Evolutionary conservation across 1,139 yeast genomes (phyloP).

Genomic region (Magnusiomyces ingens): DNA sequence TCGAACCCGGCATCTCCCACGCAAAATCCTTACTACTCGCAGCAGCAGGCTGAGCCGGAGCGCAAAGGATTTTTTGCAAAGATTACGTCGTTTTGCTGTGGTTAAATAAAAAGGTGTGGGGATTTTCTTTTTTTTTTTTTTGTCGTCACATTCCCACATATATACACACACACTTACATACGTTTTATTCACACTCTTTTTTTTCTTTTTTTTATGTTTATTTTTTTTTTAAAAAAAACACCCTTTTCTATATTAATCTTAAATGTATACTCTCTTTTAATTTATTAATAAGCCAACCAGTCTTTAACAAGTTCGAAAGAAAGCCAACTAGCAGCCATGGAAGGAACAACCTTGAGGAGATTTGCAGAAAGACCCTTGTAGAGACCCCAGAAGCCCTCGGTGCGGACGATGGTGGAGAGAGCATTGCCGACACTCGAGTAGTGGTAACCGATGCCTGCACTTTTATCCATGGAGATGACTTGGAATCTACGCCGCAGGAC

Average conservation of each 20-base stretch:
- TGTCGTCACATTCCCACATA: constrained; percentile 1
- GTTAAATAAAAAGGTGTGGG: constrained; percentile 17
- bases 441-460: constrained; percentile 61
- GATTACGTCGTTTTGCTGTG: constrained; percentile 31
- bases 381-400: constrained; percentile 75
- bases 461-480: constrained; percentile 71
- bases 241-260: not conserved
- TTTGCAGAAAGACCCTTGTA: constrained; percentile 88
- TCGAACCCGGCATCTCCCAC: constrained; percentile 16
- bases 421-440: constrained; percentile 72
- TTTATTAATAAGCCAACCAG: constrained; percentile 18
- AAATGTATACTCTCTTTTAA: not conserved
- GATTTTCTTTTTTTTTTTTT: constrained; percentile 1
- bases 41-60: constrained; percentile 20
- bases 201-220: not conserved
- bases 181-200: not conserved
- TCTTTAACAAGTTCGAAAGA: constrained; percentile 66
- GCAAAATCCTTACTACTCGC: constrained; percentile 15
- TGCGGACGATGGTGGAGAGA: constrained; percentile 52
- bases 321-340: constrained; percentile 94
- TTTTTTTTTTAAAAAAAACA: not conserved
- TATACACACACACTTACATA: not conserved
- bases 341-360: constrained; percentile 82
- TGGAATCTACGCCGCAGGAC: constrained; percentile 83
- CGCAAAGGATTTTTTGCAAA: constrained; percentile 29